Evolutionary conservation across 1,139 yeast species (phyloP).

Genomic region (Yamadazyma atmosphaerica): DNA sequence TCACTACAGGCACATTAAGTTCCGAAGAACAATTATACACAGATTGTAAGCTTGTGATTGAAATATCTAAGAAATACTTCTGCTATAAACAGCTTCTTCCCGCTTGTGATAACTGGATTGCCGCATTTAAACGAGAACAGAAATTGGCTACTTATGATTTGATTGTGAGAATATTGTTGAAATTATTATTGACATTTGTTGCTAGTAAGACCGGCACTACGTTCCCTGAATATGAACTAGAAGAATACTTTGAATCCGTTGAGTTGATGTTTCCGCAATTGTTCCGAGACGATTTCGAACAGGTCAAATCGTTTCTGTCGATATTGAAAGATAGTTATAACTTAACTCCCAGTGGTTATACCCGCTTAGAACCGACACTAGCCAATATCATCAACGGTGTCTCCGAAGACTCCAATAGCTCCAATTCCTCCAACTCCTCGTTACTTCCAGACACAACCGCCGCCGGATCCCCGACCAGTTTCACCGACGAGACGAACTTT

Average conservation of each 20-base stretch:
- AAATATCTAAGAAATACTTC: conserved; percentile 16
- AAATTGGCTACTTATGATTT: conserved; percentile 19
- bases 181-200: conserved; percentile 19
- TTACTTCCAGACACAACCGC: too few relatives aligned
- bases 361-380: conserved; percentile 10
- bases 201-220: conserved; percentile 14
- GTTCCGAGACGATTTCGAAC: conserved; percentile 12
- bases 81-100: conserved; percentile 4
- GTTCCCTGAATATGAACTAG: conserved; percentile 16
- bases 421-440: not conserved
- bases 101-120: conserved; percentile 2
- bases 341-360: not conserved
- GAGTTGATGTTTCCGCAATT: conserved; percentile 22
- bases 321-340: conserved; percentile 4
- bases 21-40: conserved; percentile 14
- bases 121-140: conserved; percentile 13
- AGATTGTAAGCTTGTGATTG: conserved; percentile 31
- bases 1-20: not conserved
- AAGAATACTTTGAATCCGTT: conserved; percentile 18
- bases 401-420: too few relatives aligned
- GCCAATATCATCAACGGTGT: conserved; percentile 12
- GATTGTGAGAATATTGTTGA: conserved; percentile 20
- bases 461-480: too few relatives aligned
- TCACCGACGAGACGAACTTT: conserved; percentile 3
- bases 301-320: conserved; percentile 4